Base-by-base conservation (phyloP, 306 rosid species). In the Gastrolobium villosum region DNA sequence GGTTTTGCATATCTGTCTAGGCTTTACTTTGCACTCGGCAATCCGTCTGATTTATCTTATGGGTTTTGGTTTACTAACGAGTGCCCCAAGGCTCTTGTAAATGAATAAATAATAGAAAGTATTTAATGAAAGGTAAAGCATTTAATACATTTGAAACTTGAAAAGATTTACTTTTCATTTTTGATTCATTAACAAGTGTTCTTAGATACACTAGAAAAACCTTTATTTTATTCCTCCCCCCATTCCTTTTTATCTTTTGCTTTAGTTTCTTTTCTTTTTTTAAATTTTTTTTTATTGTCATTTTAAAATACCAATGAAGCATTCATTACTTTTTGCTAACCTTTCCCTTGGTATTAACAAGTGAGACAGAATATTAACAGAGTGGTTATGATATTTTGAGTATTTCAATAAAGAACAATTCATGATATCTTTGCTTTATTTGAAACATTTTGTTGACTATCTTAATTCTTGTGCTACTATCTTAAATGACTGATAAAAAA, bases 201-300 rank as follows among this genome's bases (percentile, higher is more conserved):
- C 65, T 14, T 6, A 54, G 13, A 50, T 37, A 54, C n/a, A 64
- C 40, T 52, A 49, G 67, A 53, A 75, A 15, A 52, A 31, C 66
- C 43, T 76, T 52, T 36, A 76, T 76, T 65, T 64, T 76, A 31
- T 35, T 69, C 69, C 53, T 46, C 13, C 31, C 55, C 55, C 49
- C 30, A 6, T 43, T 44, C 55, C 9, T 65, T 41, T 26, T 10
- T 46, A 2, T 63, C 3, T 20, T 20, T 20, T 20, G 26, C 26
- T 20, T 0, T 20, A 20, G 26, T 20, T 20, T 20, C 1, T 20
- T 20, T 20, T 20, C n/a, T n/a, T 20, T 20, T 20, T 20, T 20
- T 20, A 20, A 20, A n/a, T n/a, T n/a, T n/a, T n/a, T n/a, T 63
- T 15, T 63, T 20, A 7, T 64, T 40, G 14, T 64, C 70, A 39